Base-by-base conservation (phyloP, 768 basidiomycete genomes). In the Pleurotus djamor region DNA sequence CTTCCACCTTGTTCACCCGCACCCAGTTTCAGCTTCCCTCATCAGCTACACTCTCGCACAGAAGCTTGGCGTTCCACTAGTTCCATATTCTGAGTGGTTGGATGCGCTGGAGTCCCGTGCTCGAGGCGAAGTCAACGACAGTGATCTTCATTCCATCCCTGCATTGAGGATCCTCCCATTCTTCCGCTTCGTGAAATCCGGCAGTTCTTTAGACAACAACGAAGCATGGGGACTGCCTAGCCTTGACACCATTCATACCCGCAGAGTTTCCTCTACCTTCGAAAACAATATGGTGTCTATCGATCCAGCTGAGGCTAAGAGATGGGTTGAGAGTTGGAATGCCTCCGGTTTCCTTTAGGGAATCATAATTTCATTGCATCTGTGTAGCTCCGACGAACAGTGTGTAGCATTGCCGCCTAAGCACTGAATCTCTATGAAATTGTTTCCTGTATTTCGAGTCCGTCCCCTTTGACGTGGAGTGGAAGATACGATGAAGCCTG, bases 1-100 rank as follows among this genome's bases (percentile, higher is more conserved):
- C 13, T 37, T 45, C 33, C 60, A 67, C 59, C 45, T 68, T 28
- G 63, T 61, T 7, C 66, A 68, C 59, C 65, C 67, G 35, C 35
- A 51, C 36, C 61, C 68, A 14, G 52, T 64, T 37, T 16, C 36
- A 4, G 64, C 64, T 52, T 33, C 47, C n/a, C 48, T 54, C 16
- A 41, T 67, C 10, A 48, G 65, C 32, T 10, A 41, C 8, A 36
- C 50, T 5, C 9, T 68, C 21, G 41, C 68, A 2, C 34, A 62
- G 7, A 37, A 58, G 14, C 58, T 68, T 4, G 28, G 48, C 14
- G 35, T 64, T 5, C 60, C 65, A 16, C 48, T 70, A 2, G 59
- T 61, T 36, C 61, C 68, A 4, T 69, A 63, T 49, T 1, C 37
- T 0, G 60, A 67, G 61, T 60, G 54, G 54, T 38, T 56, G 21